phyloP scores from a whole-genome alignment of 768 basidiomycete species.

The Lactarius quietus region DNA sequence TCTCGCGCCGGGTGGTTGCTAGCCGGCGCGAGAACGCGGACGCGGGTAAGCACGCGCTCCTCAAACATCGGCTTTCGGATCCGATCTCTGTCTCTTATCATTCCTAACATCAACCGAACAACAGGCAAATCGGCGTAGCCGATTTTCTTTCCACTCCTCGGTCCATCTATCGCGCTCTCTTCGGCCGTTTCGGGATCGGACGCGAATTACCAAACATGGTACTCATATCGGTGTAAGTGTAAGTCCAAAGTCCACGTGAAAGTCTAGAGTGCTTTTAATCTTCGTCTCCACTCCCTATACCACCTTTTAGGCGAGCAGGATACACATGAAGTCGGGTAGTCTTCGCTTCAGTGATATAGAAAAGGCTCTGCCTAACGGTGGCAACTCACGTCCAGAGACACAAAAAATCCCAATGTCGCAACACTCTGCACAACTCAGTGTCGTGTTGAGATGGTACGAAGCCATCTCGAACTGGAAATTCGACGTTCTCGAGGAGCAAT shows the following conservation, averaged over 20 bases:
- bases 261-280: too few relatives aligned
- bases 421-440: constrained; percentile 13
- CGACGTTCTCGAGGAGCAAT: neutral
- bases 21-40: neutral
- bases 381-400: too few relatives aligned
- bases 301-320: neutral
- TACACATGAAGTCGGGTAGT: neutral
- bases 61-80: neutral
- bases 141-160: neutral
- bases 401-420: neutral
- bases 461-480: constrained; percentile 13
- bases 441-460: constrained; percentile 5
- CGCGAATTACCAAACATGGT: neutral
- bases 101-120: too few relatives aligned
- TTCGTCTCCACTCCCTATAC: neutral
- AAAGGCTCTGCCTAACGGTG: neutral
- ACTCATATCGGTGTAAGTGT: neutral
- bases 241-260: too few relatives aligned
- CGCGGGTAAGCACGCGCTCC: neutral
- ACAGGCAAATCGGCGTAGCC: too few relatives aligned
- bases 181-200: neutral
- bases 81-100: too few relatives aligned
- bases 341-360: constrained; percentile 6
- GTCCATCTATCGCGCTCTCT: neutral
- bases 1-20: neutral